Evolutionary conservation across 805 yeast species (phyloP), one percentile per base, ranked within the genome.

Genomic region (Sporopachydermia lactativora): DNA sequence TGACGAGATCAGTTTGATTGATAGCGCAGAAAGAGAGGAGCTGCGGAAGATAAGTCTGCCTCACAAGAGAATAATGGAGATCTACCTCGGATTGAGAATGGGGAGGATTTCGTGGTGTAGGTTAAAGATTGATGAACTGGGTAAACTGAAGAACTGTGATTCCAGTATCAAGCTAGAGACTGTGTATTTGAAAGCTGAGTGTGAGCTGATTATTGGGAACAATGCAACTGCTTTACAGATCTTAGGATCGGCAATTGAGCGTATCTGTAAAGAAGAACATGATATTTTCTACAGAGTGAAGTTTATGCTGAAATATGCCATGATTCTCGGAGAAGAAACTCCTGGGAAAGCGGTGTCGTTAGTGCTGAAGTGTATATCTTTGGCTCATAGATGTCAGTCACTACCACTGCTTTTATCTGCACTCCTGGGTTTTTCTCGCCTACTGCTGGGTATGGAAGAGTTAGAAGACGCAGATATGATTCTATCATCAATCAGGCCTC

Each of bases 241-340:
- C 8, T 8, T 24, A 8, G 31, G 31, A 8, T 8, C 8, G 8
- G n/a, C 31, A 8, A 24, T 24, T 24, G 31, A 24, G 31, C 13
- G n/a, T 8, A 24, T 24, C 31, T 8, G 8, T n/a, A n/a, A 24
- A 24, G 31, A 24, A 8, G 31, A 24, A 24, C 31, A 24, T 8
- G 31, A 24, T 24, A 24, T 24, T n/a, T 24, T 8, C n/a, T 24
- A 24, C n/a, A 24, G 31, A 24, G 13, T 24, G 8, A 24, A 24
- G n/a, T 24, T 24, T n/a, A 24, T 24, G 31, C 8, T 24, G 8
- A 24, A 24, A n/a, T 24, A 15, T 36, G 38, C 37, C 18, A 52
- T 17, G 66, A 66, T 46, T 62, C 61, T 51, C 64, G 65, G 50
- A 57, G 56, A 2, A 59, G 49, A 46, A 57, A 57, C 42, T 60